Percentiles rank a stretch among this genome's conserved stretches.
These are phyloP conservation scores for Spergularia bocconei DNA, from an alignment of 148 eudicot species.

Conservation along the genomic window DNA sequence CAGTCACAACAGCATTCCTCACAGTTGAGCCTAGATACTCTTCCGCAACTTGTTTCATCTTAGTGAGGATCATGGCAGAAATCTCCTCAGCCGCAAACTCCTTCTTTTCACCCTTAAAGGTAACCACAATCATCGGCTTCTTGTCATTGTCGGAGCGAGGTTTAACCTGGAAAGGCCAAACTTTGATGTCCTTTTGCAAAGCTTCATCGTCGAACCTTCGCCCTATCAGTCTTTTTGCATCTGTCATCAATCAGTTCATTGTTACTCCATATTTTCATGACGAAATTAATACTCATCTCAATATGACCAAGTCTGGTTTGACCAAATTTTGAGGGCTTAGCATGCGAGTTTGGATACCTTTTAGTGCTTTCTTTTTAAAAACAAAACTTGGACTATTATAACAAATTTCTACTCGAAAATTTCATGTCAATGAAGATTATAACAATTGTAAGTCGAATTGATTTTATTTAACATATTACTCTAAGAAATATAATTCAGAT, in stretches of 20 bases:
- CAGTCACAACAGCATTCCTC: slow-evolving; percentile 9
- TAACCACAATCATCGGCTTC: neutral
- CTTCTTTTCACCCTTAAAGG: neutral
- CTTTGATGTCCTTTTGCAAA: neutral
- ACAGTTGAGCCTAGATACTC: neutral
- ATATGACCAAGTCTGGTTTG: no score
- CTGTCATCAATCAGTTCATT: neutral
- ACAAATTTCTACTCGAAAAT: no score
- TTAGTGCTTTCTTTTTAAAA: no score
- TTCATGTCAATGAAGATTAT: no score
- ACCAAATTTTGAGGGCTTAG: no score
- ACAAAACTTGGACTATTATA: no score
- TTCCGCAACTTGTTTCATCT: slow-evolving; percentile 10
- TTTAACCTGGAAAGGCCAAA: neutral
- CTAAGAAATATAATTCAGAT: no score
- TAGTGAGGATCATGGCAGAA: neutral
- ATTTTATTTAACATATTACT: no score
- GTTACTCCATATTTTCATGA: no score
- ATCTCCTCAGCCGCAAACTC: neutral
- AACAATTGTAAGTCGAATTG: no score
- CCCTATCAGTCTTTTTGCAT: neutral
- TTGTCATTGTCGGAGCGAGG: neutral
- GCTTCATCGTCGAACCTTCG: neutral
- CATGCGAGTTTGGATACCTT: no score
- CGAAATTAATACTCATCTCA: no score